A percentile compares a stretch with the other conserved stretches of the same genome.
These are phyloP conservation scores for Chrysoporthe austroafricana DNA, from an alignment of 2,329 filamentous ascomycete genomes.

Conservation along the genomic window DNA sequence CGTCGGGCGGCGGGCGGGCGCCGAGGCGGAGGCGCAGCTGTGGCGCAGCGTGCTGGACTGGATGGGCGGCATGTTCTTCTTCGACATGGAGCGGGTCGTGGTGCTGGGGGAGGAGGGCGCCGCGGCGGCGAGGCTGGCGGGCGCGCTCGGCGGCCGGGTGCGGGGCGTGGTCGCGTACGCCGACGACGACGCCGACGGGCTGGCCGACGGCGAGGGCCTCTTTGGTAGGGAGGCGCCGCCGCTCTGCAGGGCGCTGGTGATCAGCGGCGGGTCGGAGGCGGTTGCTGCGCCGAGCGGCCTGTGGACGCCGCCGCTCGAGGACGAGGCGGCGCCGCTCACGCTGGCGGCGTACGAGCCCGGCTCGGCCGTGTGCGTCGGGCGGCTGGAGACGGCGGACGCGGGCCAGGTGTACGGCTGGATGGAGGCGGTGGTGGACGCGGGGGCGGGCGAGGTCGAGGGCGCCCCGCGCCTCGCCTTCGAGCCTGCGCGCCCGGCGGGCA, in stretches of 20 bases:
- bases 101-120: conserved; percentile 52
- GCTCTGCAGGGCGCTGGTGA: conserved; percentile 18
- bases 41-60: conserved; percentile 66
- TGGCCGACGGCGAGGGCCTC: neutral
- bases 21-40: conserved; percentile 65
- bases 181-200: neutral
- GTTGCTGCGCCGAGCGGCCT: neutral
- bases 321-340: neutral
- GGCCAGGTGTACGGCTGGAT: conserved; percentile 2
- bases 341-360: neutral
- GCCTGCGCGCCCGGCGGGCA: neutral
- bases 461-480: neutral
- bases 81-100: conserved; percentile 61
- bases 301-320: conserved; percentile 13
- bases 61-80: conserved; percentile 51
- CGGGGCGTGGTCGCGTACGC: conserved; percentile 18
- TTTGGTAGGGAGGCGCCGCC: neutral
- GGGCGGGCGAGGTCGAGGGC: conserved; percentile 3
- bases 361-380: conserved; percentile 2
- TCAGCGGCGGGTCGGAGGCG: neutral
- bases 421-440: conserved; percentile 8
- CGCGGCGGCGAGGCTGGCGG: neutral
- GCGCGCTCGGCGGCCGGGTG: conserved; percentile 11
- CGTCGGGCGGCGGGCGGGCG: conserved; percentile 37
- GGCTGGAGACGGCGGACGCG: neutral